Evolutionary conservation across 208 protist species (phyloP), one percentile per base, ranked within the genome.

Genomic region (Acanthamoeba castellanii): DNA sequence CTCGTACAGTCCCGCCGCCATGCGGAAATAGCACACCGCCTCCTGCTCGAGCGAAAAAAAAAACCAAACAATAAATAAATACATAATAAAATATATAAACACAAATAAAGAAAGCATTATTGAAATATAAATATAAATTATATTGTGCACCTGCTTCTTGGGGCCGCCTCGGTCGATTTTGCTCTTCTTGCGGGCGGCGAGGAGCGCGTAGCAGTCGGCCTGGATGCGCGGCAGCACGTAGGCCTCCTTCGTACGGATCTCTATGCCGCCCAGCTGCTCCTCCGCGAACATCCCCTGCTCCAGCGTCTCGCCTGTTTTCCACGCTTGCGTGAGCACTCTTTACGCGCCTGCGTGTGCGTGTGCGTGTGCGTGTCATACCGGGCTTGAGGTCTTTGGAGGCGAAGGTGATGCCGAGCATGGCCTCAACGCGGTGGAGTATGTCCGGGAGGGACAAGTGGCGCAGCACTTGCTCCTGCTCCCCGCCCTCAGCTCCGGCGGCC

Each of bases 131-230:
- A 27, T 16, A 84, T 84, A 34, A 32, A 50, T n/a, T 8, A 42
- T 52, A 25, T 16, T 16, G 20, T 1, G 70, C 9, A 78, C 70
- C 70, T 70, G 45, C 55, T 92, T 92, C 22, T 18, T 32, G 32
- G 32, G 6, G 13, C n/a, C 16, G 85, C 64, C 64, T 0, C 14
- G 6, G 64, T 70, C 59, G 59, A 92, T 27, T 27, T 70, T 92
- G 55, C 8, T 20, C 85, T 92, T 92, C 85, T 92, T 92, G 30
- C 64, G 55, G 27, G 59, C 64, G 64, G 85, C 85, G 45, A 92
- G 85, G 8, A 92, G 85, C 18, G 85, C 85, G 45, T 92, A 92
- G 85, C 85, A 92, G 45, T 92, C 85, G 47, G 85, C 85, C 37
- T 92, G 85, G 45, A 92, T 92, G 32, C 85, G 47, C 18, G 85